Base-by-base conservation (phyloP, 1,139 yeast genomes). In the Candida buenavistaensis region DNA sequence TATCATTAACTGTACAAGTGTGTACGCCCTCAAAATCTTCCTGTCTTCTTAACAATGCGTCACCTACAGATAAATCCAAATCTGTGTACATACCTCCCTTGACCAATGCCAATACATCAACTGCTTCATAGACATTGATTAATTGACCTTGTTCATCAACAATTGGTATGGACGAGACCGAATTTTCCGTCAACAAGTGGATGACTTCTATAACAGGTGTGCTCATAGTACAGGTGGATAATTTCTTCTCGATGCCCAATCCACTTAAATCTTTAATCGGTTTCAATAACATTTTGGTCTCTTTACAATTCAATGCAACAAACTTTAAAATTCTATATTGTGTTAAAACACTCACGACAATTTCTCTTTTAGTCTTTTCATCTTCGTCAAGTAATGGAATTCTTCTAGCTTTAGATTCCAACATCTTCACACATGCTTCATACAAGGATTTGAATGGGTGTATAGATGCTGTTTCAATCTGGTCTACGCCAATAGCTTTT, bases 11-110 rank as follows among this genome's bases (percentile, higher is more conserved):
- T 0, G 97, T 89, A 62, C 98, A 94, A 0, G 97, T 92, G 60
- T 90, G 90, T 11, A 94, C 98, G 39, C 99, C 98, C 59, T 92
- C 98, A 54, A 92, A 94, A 57, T 92, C 97, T 50, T 90, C 97
- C 6, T 96, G 83, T 54, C 98, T 78, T 58, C 96, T 78, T 78
- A 92, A 80, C 38, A 94, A 71, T 0, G 98, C 98, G 57, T 92
- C 97, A 3, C 98, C 99, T 7, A 94, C 97, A 39, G 94, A 84
- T 47, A 94, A 68, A 30, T 90, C 86, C 45, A 92, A 68, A 59
- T 92, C 98, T 26, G 90, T 87, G 54, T 90, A 89, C 54, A 88
- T 82, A 2, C 97, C 97, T 26, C 97, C 96, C 59, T 90, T 92
- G 40, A 92, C 90, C 50, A 94, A 69, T 0, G 96, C 88, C 48